phyloP scores from a whole-genome alignment of 1,139 yeast species.

The Yamadazyma friedrichii region DNA sequence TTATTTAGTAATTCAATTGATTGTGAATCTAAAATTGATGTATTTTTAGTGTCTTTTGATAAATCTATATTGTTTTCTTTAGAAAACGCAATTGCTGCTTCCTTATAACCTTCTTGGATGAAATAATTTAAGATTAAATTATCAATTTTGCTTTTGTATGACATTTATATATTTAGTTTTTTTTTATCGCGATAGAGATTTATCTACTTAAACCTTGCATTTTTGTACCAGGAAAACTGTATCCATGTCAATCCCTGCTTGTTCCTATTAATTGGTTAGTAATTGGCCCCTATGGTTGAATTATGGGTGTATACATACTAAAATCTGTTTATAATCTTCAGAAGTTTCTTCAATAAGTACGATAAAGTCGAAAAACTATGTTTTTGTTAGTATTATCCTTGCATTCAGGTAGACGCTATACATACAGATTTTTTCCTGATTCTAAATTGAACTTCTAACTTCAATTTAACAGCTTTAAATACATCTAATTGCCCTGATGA shows the following conservation, averaged over 20 bases:
- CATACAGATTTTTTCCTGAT: not conserved
- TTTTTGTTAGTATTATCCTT: not conserved
- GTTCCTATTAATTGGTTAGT: not conserved
- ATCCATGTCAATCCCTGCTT: not conserved
- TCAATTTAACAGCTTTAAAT: not conserved
- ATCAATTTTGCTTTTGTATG: constrained; percentile 36
- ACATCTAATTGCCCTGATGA: not conserved
- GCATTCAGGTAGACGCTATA: not conserved
- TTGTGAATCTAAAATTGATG: constrained; percentile 7
- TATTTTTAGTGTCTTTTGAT: constrained; percentile 5
- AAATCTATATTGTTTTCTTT: constrained; percentile 35
- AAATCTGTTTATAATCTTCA: not conserved
- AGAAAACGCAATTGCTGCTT: constrained; percentile 51
- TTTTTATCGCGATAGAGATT: not conserved
- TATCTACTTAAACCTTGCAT: not conserved
- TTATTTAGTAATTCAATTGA: constrained; percentile 12
- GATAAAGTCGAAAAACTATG: not conserved
- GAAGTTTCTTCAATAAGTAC: not conserved
- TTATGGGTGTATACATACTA: not conserved
- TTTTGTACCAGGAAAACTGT: not conserved
- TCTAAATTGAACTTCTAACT: not conserved
- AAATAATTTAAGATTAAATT: constrained; percentile 51
- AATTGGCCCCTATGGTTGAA: not conserved
- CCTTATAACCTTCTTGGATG: constrained; percentile 57
- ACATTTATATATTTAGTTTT: constrained; percentile 1